A percentile compares a stretch with the other conserved stretches of the same genome.
These are phyloP conservation scores for Bimuria novae-zelandiae DNA, from an alignment of 2,329 filamentous ascomycete genomes.

Conservation along the genomic window DNA sequence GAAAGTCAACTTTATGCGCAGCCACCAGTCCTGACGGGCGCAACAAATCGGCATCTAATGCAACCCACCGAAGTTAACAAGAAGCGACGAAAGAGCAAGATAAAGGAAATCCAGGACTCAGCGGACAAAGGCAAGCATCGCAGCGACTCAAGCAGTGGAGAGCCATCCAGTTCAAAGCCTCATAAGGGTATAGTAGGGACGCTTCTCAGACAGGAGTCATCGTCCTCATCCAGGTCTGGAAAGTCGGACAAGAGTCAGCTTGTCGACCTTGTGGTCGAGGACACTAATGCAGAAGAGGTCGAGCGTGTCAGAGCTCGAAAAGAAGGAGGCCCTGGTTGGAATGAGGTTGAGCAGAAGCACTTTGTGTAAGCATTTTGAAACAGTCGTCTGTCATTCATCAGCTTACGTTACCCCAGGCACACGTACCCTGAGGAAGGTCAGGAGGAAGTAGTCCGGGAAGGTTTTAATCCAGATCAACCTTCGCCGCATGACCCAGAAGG, in stretches of 20 bases:
- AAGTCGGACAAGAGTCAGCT: constrained; percentile 66
- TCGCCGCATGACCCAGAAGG: constrained; percentile 50
- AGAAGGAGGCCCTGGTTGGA: constrained; percentile 65
- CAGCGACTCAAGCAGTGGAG: constrained; percentile 44
- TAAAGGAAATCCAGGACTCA: constrained; percentile 49
- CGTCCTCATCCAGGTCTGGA: constrained; percentile 50
- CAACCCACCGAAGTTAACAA: constrained; percentile 58
- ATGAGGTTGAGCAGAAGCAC: constrained; percentile 59
- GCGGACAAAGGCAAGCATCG: constrained; percentile 52
- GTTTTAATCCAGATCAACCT: constrained; percentile 57
- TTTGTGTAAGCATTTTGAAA: constrained; percentile 54
- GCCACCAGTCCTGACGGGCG: constrained; percentile 59
- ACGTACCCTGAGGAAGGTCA: constrained; percentile 53
- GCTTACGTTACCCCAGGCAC: constrained; percentile 41
- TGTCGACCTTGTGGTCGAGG: constrained; percentile 70
- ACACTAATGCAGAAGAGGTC: constrained; percentile 63
- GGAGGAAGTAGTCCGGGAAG: constrained; percentile 58
- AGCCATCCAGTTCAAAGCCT: constrained; percentile 39
- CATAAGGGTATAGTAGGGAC: constrained; percentile 41
- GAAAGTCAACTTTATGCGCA: constrained; percentile 65
- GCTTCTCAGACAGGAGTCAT: constrained; percentile 54
- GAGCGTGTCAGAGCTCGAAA: constrained; percentile 66
- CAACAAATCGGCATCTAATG: constrained; percentile 59
- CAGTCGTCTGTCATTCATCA: neutral
- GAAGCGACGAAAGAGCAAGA: constrained; percentile 53